These are phyloP conservation scores for Adansonia digitata DNA, from an alignment of 345 rosid species.

Conservation along the genomic window DNA sequence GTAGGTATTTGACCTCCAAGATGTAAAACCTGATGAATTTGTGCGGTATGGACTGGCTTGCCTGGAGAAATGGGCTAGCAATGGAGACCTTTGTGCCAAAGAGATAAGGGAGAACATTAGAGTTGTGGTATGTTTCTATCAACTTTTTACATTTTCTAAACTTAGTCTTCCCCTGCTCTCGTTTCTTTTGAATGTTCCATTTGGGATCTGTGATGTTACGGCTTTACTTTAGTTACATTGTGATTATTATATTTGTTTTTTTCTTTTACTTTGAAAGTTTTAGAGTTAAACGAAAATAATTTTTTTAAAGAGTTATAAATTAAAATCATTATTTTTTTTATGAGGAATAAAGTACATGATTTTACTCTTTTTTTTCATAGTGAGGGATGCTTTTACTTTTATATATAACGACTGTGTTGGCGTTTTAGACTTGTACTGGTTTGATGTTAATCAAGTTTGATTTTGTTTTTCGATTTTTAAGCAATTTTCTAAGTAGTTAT, in stretches of 20 bases:
- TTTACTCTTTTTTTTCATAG: too few species aligned
- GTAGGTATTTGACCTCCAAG: constrained; percentile 82
- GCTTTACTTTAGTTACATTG: neutral
- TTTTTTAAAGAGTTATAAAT: neutral
- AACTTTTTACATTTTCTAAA: neutral
- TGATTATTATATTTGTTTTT: neutral
- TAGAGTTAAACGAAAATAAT: neutral
- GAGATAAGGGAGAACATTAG: constrained; percentile 74
- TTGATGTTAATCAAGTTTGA: neutral
- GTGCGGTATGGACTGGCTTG: constrained; percentile 73
- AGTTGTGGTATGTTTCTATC: constrained; percentile 56
- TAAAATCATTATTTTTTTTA: neutral
- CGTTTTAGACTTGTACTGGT: neutral
- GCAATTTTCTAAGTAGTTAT: neutral
- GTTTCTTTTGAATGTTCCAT: neutral
- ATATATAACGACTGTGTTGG: neutral
- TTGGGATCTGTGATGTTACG: neutral
- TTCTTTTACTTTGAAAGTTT: too few species aligned
- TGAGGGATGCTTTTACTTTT: neutral
- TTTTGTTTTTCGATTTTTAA: neutral
- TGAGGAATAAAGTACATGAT: neutral
- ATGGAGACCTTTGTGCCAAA: constrained; percentile 72
- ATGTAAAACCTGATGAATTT: constrained; percentile 76
- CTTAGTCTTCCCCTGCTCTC: neutral
- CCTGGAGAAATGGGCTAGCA: constrained; percentile 65